Evolutionary conservation across 2,329 filamentous ascomycete species (phyloP).

Genomic region (Trichoderma pleuroti): DNA sequence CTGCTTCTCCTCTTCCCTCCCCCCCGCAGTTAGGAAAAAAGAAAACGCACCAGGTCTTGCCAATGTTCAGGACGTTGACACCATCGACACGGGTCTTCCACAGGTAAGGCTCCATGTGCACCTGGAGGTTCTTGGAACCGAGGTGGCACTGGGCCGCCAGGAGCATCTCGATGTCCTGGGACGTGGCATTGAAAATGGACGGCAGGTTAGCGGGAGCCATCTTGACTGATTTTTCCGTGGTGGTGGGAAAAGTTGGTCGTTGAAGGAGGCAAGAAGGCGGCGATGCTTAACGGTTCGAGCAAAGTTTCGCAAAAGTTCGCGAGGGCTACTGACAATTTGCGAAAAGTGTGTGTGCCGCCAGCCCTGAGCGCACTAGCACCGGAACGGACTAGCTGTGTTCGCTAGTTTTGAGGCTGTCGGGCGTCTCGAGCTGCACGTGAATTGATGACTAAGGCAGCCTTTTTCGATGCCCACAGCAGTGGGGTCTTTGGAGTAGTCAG

Average conservation of each 20-base stretch:
- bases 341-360: slow-evolving; percentile 41
- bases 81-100: slow-evolving; percentile 99
- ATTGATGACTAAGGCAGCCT: slow-evolving; percentile 12
- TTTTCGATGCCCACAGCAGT: not conserved
- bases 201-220: slow-evolving; percentile 96
- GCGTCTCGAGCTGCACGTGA: slow-evolving; percentile 34
- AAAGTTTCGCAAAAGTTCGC: slow-evolving; percentile 43
- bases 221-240: slow-evolving; percentile 52
- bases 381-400: slow-evolving; percentile 24
- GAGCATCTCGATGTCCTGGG: slow-evolving; percentile 99
- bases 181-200: slow-evolving; percentile 92
- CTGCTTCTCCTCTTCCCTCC: not conserved
- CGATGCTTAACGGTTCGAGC: slow-evolving; percentile 23
- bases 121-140: slow-evolving; percentile 98
- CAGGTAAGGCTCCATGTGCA: slow-evolving; percentile 99
- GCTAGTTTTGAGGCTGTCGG: not conserved
- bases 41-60: slow-evolving; percentile 93
- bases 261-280: slow-evolving; percentile 26
- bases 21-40: not conserved
- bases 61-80: slow-evolving; percentile 98
- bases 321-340: slow-evolving; percentile 34
- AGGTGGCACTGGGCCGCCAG: slow-evolving; percentile 95
- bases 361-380: slow-evolving; percentile 34
- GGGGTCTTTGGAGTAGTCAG: slow-evolving; percentile 7
- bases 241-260: slow-evolving; percentile 28